Conservation (phyloP, 2,329 filamentous ascomycete genomes). For the Claviceps monticola region DNA sequence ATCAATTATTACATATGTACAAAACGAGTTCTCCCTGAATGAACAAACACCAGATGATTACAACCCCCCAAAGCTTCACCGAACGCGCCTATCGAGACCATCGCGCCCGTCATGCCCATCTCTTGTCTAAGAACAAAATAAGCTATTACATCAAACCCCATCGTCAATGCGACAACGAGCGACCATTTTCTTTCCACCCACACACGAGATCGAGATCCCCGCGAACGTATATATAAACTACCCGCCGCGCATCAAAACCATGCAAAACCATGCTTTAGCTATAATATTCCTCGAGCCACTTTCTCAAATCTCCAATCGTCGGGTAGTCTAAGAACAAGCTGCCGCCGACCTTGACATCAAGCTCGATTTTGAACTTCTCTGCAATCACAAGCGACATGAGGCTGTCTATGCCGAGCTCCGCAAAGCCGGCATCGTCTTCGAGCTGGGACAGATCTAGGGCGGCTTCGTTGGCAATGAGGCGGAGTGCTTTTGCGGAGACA, state of each 20-base stretch:
- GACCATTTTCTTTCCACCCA: no score
- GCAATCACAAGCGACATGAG: conserved; percentile 44
- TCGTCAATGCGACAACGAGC: no score
- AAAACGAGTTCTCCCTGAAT: no score
- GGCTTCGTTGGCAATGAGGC: conserved; percentile 41
- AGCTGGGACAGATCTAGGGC: conserved; percentile 40
- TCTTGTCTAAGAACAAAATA: no score
- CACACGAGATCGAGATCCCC: background rate
- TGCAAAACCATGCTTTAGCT: background rate
- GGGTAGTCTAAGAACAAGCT: conserved; percentile 39
- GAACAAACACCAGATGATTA: no score
- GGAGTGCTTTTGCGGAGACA: conserved; percentile 25
- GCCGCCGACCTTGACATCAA: conserved; percentile 38
- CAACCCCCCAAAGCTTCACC: no score
- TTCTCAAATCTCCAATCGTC: conserved; percentile 39
- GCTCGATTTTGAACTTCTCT: conserved; percentile 40
- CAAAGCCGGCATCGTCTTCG: conserved; percentile 39
- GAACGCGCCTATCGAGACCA: no score
- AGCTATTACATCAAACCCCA: no score
- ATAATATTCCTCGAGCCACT: conserved; percentile 23
- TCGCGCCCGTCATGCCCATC: no score
- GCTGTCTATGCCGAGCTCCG: conserved; percentile 44
- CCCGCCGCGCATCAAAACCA: background rate
- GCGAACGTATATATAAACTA: background rate
- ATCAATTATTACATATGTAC: no score